These are phyloP conservation scores for Huntiella omanensis DNA, from an alignment of 2,329 filamentous ascomycete species.

Conservation along the genomic window DNA sequence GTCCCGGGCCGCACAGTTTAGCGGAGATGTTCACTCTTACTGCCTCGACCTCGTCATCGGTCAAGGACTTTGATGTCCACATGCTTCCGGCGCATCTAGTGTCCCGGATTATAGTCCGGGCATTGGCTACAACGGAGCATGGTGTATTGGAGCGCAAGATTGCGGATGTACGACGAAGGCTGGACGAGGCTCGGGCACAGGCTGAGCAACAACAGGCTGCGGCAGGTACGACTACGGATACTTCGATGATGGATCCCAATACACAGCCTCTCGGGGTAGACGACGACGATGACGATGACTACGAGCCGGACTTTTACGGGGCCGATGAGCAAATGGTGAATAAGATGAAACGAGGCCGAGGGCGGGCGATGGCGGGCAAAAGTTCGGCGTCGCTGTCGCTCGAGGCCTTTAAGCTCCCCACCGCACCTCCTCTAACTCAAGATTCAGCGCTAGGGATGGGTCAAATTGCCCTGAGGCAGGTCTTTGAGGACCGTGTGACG, in stretches of 20 bases:
- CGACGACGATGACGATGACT: constrained; percentile 69
- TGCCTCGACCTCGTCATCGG: constrained; percentile 38
- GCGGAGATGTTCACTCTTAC: constrained; percentile 79
- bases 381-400: constrained; percentile 36
- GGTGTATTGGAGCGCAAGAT: constrained; percentile 11
- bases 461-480: constrained; percentile 11
- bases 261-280: constrained; percentile 45
- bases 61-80: constrained; percentile 68
- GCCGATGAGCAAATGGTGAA: constrained; percentile 64
- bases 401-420: constrained; percentile 61
- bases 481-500: constrained; percentile 28
- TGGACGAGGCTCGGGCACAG: constrained; percentile 17
- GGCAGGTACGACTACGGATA: constrained; percentile 16
- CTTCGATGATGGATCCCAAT: constrained; percentile 17
- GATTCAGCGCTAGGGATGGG: constrained; percentile 20
- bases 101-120: constrained; percentile 61
- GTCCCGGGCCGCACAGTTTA: constrained; percentile 56
- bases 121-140: constrained; percentile 28
- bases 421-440: constrained; percentile 53
- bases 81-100: constrained; percentile 58
- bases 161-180: constrained; percentile 9
- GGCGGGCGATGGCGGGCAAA: constrained; percentile 21
- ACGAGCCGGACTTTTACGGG: constrained; percentile 71
- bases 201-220: constrained; percentile 21
- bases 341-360: constrained; percentile 52